Evolutionary conservation across 2,329 filamentous ascomycete genomes (phyloP), one percentile per base, ranked within the genome.

Genomic region (Aphanoascus verrucosus): DNA sequence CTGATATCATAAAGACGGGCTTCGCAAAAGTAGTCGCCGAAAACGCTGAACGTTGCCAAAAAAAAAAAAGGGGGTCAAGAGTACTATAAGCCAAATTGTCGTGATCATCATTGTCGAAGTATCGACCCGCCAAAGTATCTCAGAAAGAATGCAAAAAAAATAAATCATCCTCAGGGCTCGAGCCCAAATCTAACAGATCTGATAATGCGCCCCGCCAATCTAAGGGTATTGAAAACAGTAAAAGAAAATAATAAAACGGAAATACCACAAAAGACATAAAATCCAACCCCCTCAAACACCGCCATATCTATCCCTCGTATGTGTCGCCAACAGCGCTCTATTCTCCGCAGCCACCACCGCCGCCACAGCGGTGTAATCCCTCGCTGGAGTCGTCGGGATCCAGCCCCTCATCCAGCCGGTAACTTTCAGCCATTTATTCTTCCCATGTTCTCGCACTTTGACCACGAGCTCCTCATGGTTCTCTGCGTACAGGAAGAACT

Each of bases 371-470:
- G 52, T 42, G 17, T 48, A 53, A 23, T 63, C 63, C 50, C 62
- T 63, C 28, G 63, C 61, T 32, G 70, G 68, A 17, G 69, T 68
- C 23, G 75, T 68, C 15, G 81, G 81, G 35, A 82, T 75, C 81
- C 81, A 84, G 1, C 81, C 81, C 55, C 80, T 73, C 80, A 84
- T 82, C 79, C 79, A 84, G 8, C 81, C 81, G 54, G 72, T 79
- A 5, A 83, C 79, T 28, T 73, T 69, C 40, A 73, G 70, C 81
- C 80, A 84, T 49, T 72, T 71, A 54, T 65, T 67, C 19, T 67
- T 60, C 43, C 67, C 65, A 5, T 52, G 20, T 2, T 75, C 72
- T 23, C 74, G 68, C 5, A 77, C 68, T 19, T 74, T 69, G 32
- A 77, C 69, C 50, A 76, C 71, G 50, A 73, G 68, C 55, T 65